Conservation (phyloP, 345 rosid genomes). For the Pelargonium nanum region DNA sequence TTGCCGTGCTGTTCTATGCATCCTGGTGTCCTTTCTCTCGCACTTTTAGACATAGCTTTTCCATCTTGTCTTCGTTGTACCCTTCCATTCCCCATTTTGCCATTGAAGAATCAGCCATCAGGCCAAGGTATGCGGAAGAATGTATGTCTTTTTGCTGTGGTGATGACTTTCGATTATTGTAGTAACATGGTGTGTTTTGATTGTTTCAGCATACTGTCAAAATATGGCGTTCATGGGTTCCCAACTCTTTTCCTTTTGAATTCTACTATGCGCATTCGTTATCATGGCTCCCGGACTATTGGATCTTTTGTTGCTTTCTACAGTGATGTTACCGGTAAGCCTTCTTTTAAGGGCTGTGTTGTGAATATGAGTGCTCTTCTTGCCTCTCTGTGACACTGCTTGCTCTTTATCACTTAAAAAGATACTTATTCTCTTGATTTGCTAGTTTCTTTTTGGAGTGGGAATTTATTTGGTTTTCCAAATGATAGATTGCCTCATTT, state of each 20-base stretch:
- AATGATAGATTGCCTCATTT: too few species aligned
- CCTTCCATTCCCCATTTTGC: slow-evolving; percentile 68
- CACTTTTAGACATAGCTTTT: slow-evolving; percentile 59
- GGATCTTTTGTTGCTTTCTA: slow-evolving; percentile 70
- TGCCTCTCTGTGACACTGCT: background rate
- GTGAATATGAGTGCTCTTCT: background rate
- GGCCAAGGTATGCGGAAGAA: slow-evolving; percentile 70
- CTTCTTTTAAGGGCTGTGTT: background rate
- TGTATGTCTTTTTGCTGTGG: background rate
- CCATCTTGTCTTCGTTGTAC: slow-evolving; percentile 52
- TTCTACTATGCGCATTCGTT: slow-evolving; percentile 57
- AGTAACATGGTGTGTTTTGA: slow-evolving; percentile 8
- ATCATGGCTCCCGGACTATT: slow-evolving; percentile 60
- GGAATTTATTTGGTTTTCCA: background rate
- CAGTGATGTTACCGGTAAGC: slow-evolving; percentile 56
- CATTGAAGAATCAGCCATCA: slow-evolving; percentile 66
- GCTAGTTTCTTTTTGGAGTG: background rate
- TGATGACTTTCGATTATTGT: slow-evolving; percentile 3
- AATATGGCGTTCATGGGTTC: slow-evolving; percentile 93
- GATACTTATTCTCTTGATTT: background rate
- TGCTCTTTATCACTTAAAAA: background rate
- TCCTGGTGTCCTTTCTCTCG: slow-evolving; percentile 95
- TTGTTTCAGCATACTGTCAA: slow-evolving; percentile 69
- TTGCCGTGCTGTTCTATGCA: slow-evolving; percentile 84
- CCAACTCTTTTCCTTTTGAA: slow-evolving; percentile 78